Base-by-base conservation (phyloP, 805 yeast species). In the Saturnispora ahearnii region DNA sequence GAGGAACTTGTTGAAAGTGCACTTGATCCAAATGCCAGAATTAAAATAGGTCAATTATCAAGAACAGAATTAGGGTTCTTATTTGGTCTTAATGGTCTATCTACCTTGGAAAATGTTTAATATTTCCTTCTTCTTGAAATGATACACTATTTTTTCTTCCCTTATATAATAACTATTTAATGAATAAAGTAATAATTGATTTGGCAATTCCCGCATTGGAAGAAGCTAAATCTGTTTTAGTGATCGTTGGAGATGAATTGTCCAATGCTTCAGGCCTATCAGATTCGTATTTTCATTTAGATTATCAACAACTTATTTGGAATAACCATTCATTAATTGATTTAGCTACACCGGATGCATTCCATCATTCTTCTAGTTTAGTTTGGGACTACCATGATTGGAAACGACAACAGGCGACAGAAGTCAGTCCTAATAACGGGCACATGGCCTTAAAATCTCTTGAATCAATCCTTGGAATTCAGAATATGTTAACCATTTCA, bases 291-390 rank as follows among this genome's bases (percentile, higher is more conserved):
- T 38, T 38, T 26, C 42, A 38, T 0, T 81, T 81, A 46, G 91
- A 93, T 0, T 67, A 82, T 29, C 29, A 24, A 18, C 32, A 36
- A 18, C 40, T 36, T 18, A 36, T 40, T 1, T 88, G 96, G 96
- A 73, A 78, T 53, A 79, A 79, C 53, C 84, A 78, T 66, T 83
- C 83, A 47, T 80, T 89, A 57, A 81, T 86, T 42, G 96, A 88
- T 59, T 70, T 89, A 41, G 96, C 96, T 7, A 88, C 96, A 0
- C 96, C 95, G 0, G 96, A 88, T 60, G 96, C 96, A 5, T 88
- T 89, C 62, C 77, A 81, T 52, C 70, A 72, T 18, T 90, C 88
- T 61, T 96, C 96, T 0, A 86, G 87, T 0, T 70, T 87, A 9
- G 96, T 89, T 7, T 88, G 96, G 96, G 91, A 86, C 61, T 88